Evolutionary conservation across 805 yeast genomes (phyloP).

Genomic region (Cyberlindnera americana): DNA sequence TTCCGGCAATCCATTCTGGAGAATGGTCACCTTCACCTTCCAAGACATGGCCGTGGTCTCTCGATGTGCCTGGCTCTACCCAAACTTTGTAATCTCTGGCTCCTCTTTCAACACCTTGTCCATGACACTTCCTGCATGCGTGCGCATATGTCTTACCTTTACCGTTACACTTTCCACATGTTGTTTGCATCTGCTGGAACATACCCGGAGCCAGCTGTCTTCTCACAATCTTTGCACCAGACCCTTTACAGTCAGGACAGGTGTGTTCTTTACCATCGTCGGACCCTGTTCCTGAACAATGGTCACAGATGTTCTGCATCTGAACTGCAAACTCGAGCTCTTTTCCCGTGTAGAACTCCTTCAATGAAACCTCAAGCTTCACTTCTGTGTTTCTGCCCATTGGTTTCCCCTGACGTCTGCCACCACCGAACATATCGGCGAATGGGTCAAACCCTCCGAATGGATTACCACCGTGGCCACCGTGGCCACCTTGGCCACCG

Average conservation of each 20-base stretch:
- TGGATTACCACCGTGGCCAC: conserved; percentile 43
- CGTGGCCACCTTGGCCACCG: conserved; percentile 48
- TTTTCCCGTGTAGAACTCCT: conserved; percentile 70
- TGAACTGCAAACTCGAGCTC: conserved; percentile 56
- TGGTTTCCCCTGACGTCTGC: conserved; percentile 39
- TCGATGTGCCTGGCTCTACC: conserved; percentile 66
- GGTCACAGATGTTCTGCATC: conserved; percentile 71
- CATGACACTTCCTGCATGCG: conserved; percentile 68
- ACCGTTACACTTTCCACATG: conserved; percentile 81
- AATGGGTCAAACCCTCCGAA: conserved; percentile 57
- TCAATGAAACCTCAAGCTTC: conserved; percentile 51
- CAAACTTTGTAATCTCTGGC: conserved; percentile 55
- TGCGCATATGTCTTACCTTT: conserved; percentile 63
- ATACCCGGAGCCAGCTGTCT: conserved; percentile 86
- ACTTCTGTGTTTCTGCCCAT: conserved; percentile 64
- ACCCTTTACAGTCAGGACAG: conserved; percentile 73
- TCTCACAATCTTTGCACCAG: conserved; percentile 61
- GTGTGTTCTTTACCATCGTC: conserved; percentile 65
- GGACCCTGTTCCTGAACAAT: conserved; percentile 83
- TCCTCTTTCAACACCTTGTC: conserved; percentile 58
- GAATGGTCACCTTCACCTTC: conserved; percentile 79
- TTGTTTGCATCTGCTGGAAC: conserved; percentile 78
- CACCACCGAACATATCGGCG: conserved; percentile 52
- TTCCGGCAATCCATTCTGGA: conserved; percentile 84
- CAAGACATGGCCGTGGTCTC: conserved; percentile 54